phyloP scores from a whole-genome alignment of 768 basidiomycete genomes.

The Pleurotus cornucopiae region DNA sequence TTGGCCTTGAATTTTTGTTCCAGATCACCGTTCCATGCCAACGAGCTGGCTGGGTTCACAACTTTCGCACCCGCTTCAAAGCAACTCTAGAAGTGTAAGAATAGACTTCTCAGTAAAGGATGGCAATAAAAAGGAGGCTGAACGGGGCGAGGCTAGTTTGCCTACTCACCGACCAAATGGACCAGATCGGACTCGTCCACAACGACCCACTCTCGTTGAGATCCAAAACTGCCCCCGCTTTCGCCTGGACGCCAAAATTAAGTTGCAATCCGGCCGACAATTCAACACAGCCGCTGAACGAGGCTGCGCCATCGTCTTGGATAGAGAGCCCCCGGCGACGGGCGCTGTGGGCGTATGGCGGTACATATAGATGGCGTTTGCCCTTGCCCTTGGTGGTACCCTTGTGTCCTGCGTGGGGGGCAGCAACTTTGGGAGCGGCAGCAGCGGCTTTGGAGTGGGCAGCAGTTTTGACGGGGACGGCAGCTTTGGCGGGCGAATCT shows the following conservation, averaged over 20 bases:
- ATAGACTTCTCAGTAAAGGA: background rate
- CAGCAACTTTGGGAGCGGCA: too few relatives aligned
- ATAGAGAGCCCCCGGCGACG: background rate
- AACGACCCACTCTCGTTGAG: background rate
- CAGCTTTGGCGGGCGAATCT: too few relatives aligned
- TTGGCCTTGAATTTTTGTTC: background rate
- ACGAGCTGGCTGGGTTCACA: background rate
- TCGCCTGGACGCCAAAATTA: background rate
- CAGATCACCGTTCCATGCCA: background rate
- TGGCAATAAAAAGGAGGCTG: background rate
- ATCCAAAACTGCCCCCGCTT: background rate
- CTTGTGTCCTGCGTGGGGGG: too few relatives aligned
- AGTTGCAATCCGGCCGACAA: background rate
- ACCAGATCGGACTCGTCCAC: background rate
- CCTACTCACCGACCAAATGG: conserved; percentile 1
- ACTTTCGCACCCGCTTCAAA: background rate
- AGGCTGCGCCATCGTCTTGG: background rate
- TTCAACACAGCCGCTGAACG: background rate
- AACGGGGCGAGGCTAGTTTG: background rate
- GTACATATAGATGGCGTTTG: background rate
- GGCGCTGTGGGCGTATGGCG: background rate
- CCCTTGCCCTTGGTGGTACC: background rate
- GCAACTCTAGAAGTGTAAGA: background rate
- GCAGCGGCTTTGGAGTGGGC: too few relatives aligned
- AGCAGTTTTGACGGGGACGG: too few relatives aligned